A percentile compares a stretch with the other conserved stretches of the same genome.
Evolutionary conservation across 768 basidiomycete genomes (phyloP).

Genomic region (Dendrothele bispora): DNA sequence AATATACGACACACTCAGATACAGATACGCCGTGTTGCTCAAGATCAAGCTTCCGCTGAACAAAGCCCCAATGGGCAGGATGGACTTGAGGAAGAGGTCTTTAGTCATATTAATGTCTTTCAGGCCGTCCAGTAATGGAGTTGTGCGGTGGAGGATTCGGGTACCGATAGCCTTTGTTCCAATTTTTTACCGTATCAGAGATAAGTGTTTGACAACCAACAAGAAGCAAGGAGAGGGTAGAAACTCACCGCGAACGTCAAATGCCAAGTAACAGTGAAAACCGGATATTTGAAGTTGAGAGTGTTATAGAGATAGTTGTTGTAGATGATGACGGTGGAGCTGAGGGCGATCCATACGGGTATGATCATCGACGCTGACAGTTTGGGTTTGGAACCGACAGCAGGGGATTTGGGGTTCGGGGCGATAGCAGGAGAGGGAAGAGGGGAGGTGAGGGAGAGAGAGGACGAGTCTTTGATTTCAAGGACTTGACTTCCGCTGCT

Average conservation of each 20-base stretch:
- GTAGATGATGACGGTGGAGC: constrained; percentile 91
- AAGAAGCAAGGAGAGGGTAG: constrained; percentile 3
- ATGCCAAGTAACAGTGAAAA: constrained; percentile 92
- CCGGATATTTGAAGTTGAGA: constrained; percentile 84
- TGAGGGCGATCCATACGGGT: constrained; percentile 90
- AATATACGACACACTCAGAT: constrained; percentile 91
- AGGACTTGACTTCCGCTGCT: no score
- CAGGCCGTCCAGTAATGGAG: constrained; percentile 72
- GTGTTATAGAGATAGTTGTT: constrained; percentile 90
- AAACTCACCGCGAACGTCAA: constrained; percentile 56
- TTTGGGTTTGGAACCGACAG: no score
- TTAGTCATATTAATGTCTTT: constrained; percentile 80
- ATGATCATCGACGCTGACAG: constrained; percentile 73
- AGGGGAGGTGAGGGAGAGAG: constrained; percentile 15
- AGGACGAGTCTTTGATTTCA: constrained; percentile 1
- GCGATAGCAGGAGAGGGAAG: constrained; percentile 64
- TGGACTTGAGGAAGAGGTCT: constrained; percentile 78
- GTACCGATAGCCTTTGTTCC: constrained; percentile 84
- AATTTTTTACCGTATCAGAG: no score
- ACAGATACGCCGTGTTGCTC: constrained; percentile 90
- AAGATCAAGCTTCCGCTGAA: constrained; percentile 91
- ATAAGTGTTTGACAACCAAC: not conserved
- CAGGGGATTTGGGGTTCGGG: constrained; percentile 32
- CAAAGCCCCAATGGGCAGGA: constrained; percentile 90
- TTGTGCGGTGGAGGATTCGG: constrained; percentile 80